Evolutionary conservation across 768 basidiomycete species (phyloP).

Genomic region (Naganishia vishniacii): DNA sequence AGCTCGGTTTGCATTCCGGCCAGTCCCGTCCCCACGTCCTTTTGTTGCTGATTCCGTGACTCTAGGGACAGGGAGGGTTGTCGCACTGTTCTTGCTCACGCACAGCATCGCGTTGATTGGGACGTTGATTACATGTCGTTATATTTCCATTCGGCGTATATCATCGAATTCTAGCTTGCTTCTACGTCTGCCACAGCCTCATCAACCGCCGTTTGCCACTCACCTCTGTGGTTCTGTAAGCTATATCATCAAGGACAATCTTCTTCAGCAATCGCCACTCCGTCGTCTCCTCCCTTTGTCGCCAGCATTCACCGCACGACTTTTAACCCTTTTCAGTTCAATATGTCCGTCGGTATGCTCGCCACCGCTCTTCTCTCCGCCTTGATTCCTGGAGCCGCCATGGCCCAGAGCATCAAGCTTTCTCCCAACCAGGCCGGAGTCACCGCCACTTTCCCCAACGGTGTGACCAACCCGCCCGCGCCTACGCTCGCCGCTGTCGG

Average conservation of each 20-base stretch:
- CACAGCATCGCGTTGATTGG: constrained; percentile 11
- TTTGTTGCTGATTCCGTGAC: not conserved
- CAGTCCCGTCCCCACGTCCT: not conserved
- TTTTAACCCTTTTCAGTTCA: too few species aligned
- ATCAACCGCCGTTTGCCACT: not conserved
- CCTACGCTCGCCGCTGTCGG: constrained; percentile 35
- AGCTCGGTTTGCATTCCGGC: not conserved
- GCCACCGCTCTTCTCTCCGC: constrained; percentile 14
- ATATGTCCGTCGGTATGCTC: constrained; percentile 7
- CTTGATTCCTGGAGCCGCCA: constrained; percentile 3
- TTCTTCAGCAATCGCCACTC: not conserved
- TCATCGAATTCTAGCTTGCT: not conserved
- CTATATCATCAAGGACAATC: constrained; percentile 16
- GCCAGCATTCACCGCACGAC: not conserved
- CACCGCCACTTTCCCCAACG: constrained; percentile 39
- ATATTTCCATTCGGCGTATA: not conserved
- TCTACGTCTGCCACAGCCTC: constrained; percentile 17
- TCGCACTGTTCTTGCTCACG: not conserved
- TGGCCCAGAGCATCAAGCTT: constrained; percentile 25
- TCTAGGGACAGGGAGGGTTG: not conserved
- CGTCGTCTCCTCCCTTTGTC: not conserved
- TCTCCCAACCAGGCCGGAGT: constrained; percentile 36
- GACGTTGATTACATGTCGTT: not conserved
- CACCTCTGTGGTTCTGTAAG: not conserved
- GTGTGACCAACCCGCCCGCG: constrained; percentile 42